phyloP scores from a whole-genome alignment of 805 yeast species.

The Saccharomyces jurei region DNA sequence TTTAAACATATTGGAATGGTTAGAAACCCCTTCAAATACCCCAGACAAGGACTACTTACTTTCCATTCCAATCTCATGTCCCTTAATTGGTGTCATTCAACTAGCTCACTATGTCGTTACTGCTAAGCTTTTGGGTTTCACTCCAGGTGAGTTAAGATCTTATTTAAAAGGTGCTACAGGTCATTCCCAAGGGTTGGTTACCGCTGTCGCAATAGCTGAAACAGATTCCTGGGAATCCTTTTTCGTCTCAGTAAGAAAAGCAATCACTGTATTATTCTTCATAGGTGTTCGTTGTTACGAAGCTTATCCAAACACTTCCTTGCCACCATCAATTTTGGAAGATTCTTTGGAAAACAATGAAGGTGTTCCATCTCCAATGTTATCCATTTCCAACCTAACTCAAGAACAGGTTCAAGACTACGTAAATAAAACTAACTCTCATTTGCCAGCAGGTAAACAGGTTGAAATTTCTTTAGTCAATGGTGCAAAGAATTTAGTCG shows the following conservation, averaged over 20 bases:
- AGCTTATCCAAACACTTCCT: conserved; percentile 85
- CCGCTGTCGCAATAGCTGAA: conserved; percentile 84
- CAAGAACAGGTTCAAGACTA: conserved; percentile 68
- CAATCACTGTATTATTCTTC: conserved; percentile 80
- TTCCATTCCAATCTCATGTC: conserved; percentile 90
- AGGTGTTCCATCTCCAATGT: conserved; percentile 96
- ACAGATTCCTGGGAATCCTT: conserved; percentile 82
- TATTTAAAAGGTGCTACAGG: conserved; percentile 72
- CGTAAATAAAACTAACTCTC: conserved; percentile 83
- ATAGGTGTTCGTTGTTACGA: conserved; percentile 88
- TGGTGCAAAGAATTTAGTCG: conserved; percentile 93
- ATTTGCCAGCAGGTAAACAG: conserved; percentile 85
- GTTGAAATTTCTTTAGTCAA: conserved; percentile 84
- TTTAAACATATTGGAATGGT: conserved; percentile 81
- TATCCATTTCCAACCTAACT: conserved; percentile 83
- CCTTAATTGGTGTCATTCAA: conserved; percentile 94
- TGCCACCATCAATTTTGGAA: conserved; percentile 87
- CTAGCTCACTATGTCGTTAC: conserved; percentile 87
- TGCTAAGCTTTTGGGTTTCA: conserved; percentile 70
- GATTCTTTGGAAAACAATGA: conserved; percentile 91
- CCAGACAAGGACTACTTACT: conserved; percentile 85
- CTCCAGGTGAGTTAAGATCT: conserved; percentile 81
- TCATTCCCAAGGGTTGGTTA: conserved; percentile 85
- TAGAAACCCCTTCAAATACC: conserved; percentile 71
- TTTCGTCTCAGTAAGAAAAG: conserved; percentile 60